phyloP scores from a whole-genome alignment of 805 yeast species.

The Cyberlindnera misumaiensis region DNA sequence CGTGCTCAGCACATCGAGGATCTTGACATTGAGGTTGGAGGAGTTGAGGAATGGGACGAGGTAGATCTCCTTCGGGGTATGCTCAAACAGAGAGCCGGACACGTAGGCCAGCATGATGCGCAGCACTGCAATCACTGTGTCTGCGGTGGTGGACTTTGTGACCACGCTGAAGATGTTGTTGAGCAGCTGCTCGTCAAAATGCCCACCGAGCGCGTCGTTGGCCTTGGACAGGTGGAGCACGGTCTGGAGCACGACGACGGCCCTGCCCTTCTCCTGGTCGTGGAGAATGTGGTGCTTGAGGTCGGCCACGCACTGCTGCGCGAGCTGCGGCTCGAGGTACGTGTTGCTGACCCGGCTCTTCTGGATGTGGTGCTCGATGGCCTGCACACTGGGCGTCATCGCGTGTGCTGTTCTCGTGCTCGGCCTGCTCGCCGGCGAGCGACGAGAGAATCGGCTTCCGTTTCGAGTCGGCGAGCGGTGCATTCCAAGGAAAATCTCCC shows the following conservation, averaged over 20 bases:
- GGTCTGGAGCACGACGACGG: conserved; percentile 47
- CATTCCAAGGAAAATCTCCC: too few relatives aligned
- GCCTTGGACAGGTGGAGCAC: conserved; percentile 41
- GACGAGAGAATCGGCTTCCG: background rate
- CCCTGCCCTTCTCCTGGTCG: conserved; percentile 27
- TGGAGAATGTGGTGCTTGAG: conserved; percentile 29
- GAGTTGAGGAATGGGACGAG: conserved; percentile 15
- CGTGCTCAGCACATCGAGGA: conserved; percentile 13
- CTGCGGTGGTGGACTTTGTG: conserved; percentile 32
- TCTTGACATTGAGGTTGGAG: conserved; percentile 9
- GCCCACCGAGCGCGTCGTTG: conserved; percentile 26
- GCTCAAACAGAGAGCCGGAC: conserved; percentile 20
- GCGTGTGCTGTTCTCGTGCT: too few relatives aligned
- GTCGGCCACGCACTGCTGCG: conserved; percentile 18
- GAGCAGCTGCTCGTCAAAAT: conserved; percentile 36
- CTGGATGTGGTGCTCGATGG: conserved; percentile 19
- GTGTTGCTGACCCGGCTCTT: conserved; percentile 11
- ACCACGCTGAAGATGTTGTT: conserved; percentile 35
- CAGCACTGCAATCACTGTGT: conserved; percentile 34
- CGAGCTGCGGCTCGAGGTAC: conserved; percentile 13
- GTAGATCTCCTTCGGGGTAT: conserved; percentile 8
- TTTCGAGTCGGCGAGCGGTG: background rate
- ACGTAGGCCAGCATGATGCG: conserved; percentile 25
- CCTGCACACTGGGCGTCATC: conserved; percentile 3
- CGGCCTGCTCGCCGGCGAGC: background rate